Conservation (phyloP, 1,284 basidiomycete genomes). For the Gomphus bonarii region DNA sequence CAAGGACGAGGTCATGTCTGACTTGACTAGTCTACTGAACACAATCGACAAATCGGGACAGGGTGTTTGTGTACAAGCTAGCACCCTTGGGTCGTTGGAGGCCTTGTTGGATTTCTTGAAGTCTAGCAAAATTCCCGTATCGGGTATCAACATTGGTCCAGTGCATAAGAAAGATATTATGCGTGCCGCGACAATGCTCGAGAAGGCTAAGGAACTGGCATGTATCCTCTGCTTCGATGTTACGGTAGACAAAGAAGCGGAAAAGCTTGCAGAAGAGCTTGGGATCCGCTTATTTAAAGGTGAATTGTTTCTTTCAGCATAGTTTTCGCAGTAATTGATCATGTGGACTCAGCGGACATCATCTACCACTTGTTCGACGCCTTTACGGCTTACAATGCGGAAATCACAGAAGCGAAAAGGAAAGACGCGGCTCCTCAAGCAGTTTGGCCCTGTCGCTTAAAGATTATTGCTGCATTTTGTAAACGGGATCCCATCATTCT, state of each 20-base stretch:
- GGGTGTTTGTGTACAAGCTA: constrained; percentile 97
- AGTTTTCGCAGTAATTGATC: constrained; percentile 11
- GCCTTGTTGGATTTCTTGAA: constrained; percentile 95
- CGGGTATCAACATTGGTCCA: constrained; percentile 96
- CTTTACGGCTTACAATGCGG: constrained; percentile 93
- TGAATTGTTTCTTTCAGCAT: constrained; percentile 20
- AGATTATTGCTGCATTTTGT: constrained; percentile 87
- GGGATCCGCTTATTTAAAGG: constrained; percentile 93
- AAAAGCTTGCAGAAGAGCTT: constrained; percentile 85
- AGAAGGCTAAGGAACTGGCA: constrained; percentile 92
- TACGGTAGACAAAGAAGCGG: constrained; percentile 85
- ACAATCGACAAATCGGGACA: constrained; percentile 92
- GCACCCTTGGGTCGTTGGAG: constrained; percentile 95
- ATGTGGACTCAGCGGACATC: constrained; percentile 66
- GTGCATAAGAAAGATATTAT: constrained; percentile 96
- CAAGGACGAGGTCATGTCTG: constrained; percentile 94
- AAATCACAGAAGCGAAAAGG: constrained; percentile 89
- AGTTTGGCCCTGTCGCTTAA: constrained; percentile 94
- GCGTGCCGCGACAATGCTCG: constrained; percentile 89
- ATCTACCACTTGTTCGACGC: constrained; percentile 99
- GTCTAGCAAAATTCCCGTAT: constrained; percentile 93
- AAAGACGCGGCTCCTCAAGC: constrained; percentile 90
- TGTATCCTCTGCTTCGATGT: constrained; percentile 98
- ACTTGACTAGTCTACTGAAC: constrained; percentile 83
- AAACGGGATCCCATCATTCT: constrained; percentile 97